Evolutionary conservation across 495 filamentous ascomycete genomes (phyloP), one percentile per base, ranked within the genome.

Genomic region (Letharia lupina): DNA sequence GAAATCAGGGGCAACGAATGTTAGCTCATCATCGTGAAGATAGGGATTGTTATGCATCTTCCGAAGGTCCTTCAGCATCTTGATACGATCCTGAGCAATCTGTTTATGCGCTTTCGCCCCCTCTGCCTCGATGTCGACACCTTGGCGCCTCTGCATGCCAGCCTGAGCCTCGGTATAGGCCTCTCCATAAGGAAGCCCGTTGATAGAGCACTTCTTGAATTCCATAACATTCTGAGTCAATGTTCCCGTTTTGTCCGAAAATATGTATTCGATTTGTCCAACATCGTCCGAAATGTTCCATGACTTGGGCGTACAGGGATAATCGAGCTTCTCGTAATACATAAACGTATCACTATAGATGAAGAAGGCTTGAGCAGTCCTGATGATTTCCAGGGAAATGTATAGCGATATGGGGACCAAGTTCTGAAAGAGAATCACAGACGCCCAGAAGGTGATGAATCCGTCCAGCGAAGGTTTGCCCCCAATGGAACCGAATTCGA

Each of bases 221-320:
- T 99, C 95, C 95, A 99, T 99, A 61, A 98, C 91, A 73, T 99
- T 99, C 72, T 99, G 95, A 9, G 95, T 99, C 70, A 99, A 78
- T 7, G 95, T 99, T 45, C 95, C 95, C 3, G 95, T 99, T 77
- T 99, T 99, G 79, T 99, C 95, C 2, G 95, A 98, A 79, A 99
- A 99, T 68, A 99, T 96, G 77, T 98, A 99, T 75, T 99, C 95
- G 66, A 99, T 97, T 77, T 99, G 95, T 13, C 95, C 95, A 42
- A 99, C 82, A 70, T 99, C 95, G 71, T 99, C 95, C 2, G 92
- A 96, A 65, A 99, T 97, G 75, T 98, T 99, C 95, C 95, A 99
- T 3, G 94, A 91, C 70, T 98, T 98, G 16, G 95, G 95, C 8
- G 96, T 91, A 74, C 95, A 99, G 3, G 91, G 91, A 70, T 95